Percentiles rank a stretch among this genome's conserved stretches.
These are phyloP conservation scores for Purshia tridentata DNA, from an alignment of 306 rosid species.

Conservation along the genomic window DNA sequence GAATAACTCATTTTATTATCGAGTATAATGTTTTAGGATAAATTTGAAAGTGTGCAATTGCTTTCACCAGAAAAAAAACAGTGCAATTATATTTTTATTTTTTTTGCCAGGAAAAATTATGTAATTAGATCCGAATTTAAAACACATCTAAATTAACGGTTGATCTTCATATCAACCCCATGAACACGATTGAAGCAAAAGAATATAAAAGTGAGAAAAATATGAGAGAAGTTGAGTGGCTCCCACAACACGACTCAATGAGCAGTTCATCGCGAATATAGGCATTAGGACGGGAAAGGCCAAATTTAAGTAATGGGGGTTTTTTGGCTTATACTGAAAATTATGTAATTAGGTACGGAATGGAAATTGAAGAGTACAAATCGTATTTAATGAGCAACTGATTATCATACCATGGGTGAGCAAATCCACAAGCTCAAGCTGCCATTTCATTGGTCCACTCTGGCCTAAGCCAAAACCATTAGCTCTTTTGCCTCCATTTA, in stretches of 20 bases:
- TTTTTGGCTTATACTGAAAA: slow-evolving; percentile 14
- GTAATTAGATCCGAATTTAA: too few species aligned
- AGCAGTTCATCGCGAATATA: slow-evolving; percentile 26
- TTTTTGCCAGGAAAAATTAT: too few species aligned
- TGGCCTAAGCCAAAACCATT: not conserved
- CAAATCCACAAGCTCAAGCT: not conserved
- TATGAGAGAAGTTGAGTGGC: not conserved
- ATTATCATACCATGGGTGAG: not conserved
- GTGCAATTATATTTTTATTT: too few species aligned
- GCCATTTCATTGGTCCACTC: slow-evolving; percentile 5
- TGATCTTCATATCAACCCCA: too few species aligned
- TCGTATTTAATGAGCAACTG: not conserved
- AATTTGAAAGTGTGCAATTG: too few species aligned
- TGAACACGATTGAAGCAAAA: too few species aligned
- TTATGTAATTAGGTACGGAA: slow-evolving; percentile 29
- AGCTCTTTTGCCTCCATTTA: not conserved
- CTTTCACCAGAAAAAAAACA: too few species aligned
- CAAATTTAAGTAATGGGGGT: not conserved
- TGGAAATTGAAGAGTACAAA: slow-evolving; percentile 16
- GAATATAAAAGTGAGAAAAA: not conserved
- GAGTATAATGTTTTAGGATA: too few species aligned
- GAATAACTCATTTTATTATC: too few species aligned
- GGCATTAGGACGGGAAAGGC: not conserved
- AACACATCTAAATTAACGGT: too few species aligned
- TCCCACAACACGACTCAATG: slow-evolving; percentile 25